Percentiles rank a stretch among this genome's conserved stretches.
Conservation (phyloP, 2,329 filamentous ascomycete species). For the Penicillium sp. region DNA sequence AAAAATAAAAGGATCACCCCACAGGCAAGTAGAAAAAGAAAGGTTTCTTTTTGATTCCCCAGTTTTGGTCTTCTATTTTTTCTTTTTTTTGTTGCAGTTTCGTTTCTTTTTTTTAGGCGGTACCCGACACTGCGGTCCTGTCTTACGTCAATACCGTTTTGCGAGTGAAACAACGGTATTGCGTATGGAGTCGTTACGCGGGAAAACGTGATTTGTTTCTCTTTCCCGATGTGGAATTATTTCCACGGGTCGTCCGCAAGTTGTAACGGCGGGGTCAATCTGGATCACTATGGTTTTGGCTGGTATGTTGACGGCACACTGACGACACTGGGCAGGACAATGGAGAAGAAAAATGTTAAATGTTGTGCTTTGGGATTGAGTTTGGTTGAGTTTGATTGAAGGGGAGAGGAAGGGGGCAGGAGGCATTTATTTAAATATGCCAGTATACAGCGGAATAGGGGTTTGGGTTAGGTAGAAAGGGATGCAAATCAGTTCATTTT, state of each 20-base stretch:
- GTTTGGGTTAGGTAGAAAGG: not conserved
- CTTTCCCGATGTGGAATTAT: no score
- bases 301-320: conserved; percentile 3
- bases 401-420: not conserved
- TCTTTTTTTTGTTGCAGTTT: not conserved
- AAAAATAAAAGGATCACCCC: not conserved
- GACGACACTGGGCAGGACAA: not conserved
- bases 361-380: no score
- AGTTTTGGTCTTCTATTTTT: not conserved
- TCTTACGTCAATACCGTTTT: conserved; percentile 10
- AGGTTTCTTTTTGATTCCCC: not conserved
- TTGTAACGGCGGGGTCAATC: no score
- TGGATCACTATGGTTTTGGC: not conserved
- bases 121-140: conserved; percentile 14
- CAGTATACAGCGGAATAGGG: no score
- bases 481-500: not conserved
- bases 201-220: no score
- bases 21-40: not conserved
- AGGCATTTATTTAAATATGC: not conserved
- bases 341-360: not conserved
- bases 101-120: not conserved
- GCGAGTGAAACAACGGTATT: not conserved
- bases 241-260: not conserved
- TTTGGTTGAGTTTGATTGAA: no score
- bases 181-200: no score